A percentile compares a stretch with the other conserved stretches of the same genome.
Conservation (phyloP, 169 alveolate species). For the Cryptosporidium sp. region DNA sequence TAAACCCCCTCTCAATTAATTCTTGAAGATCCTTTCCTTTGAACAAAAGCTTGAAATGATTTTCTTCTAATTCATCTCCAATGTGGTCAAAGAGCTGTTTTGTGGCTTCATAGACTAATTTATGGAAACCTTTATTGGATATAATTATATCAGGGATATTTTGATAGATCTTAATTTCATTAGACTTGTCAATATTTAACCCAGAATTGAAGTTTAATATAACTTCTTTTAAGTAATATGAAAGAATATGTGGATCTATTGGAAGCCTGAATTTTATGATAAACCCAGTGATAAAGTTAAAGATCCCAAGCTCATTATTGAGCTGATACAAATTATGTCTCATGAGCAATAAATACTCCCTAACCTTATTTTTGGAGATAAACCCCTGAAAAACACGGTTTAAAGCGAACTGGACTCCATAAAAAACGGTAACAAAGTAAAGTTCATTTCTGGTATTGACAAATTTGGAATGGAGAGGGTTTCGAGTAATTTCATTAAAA, state of each 20-base stretch:
- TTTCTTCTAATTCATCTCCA: slow-evolving; percentile 10
- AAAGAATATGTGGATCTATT: slow-evolving; percentile 39
- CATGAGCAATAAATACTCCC: not conserved
- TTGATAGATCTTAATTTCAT: slow-evolving; percentile 19
- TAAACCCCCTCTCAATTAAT: slow-evolving; percentile 24
- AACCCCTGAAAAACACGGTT: slow-evolving; percentile 8
- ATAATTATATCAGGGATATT: slow-evolving; percentile 32
- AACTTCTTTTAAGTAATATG: slow-evolving; percentile 22
- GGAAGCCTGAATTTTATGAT: slow-evolving; percentile 21
- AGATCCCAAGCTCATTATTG: slow-evolving; percentile 34
- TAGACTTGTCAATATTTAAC: not conserved
- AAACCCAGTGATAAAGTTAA: not conserved
- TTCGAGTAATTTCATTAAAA: not conserved
- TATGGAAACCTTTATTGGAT: slow-evolving; percentile 17
- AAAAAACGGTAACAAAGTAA: not conserved
- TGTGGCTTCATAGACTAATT: not conserved
- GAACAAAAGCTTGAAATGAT: not conserved
- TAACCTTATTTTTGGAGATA: not conserved
- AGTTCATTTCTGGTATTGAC: slow-evolving; percentile 5
- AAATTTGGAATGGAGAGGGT: not conserved
- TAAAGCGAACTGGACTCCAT: slow-evolving; percentile 10
- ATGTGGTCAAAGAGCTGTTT: not conserved
- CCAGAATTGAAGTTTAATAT: slow-evolving; percentile 17
- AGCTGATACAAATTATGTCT: slow-evolving; percentile 17
- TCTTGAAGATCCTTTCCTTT: not conserved